Conservation (phyloP, 2,329 filamentous ascomycete genomes). For the Alternaria gaisen region DNA sequence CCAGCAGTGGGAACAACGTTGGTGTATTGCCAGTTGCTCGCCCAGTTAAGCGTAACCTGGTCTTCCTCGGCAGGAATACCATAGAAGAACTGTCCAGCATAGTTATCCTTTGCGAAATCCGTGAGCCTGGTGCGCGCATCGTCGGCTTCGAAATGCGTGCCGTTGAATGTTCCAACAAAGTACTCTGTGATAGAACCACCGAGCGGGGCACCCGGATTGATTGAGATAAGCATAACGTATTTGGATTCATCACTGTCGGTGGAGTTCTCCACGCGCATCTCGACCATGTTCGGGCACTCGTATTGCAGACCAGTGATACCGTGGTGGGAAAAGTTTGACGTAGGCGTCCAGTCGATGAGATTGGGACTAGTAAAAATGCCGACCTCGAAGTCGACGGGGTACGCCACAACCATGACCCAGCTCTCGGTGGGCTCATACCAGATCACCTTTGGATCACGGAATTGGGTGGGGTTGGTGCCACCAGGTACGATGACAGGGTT, state of each 20-base stretch:
- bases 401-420: slow-evolving; percentile 68
- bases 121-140: slow-evolving; percentile 55
- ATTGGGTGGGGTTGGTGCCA: slow-evolving; percentile 61
- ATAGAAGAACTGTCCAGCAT: slow-evolving; percentile 65
- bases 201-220: slow-evolving; percentile 66
- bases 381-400: slow-evolving; percentile 64
- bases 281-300: slow-evolving; percentile 70
- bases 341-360: slow-evolving; percentile 66
- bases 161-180: slow-evolving; percentile 69
- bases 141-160: slow-evolving; percentile 65
- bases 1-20: slow-evolving; percentile 63
- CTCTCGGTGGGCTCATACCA: slow-evolving; percentile 59
- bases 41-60: slow-evolving; percentile 64
- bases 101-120: slow-evolving; percentile 64
- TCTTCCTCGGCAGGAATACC: slow-evolving; percentile 52
- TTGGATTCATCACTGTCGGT: slow-evolving; percentile 50
- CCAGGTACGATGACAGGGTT: slow-evolving; percentile 67
- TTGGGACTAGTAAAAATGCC: slow-evolving; percentile 70
- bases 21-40: slow-evolving; percentile 68
- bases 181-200: slow-evolving; percentile 66
- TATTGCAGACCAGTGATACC: slow-evolving; percentile 66
- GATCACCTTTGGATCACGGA: slow-evolving; percentile 72
- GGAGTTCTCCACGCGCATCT: slow-evolving; percentile 57
- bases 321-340: slow-evolving; percentile 65
- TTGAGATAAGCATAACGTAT: slow-evolving; percentile 60